Evolutionary conservation across 306 rosid species (phyloP), one percentile per base, ranked within the genome.

Genomic region (Trifolium pratense): DNA sequence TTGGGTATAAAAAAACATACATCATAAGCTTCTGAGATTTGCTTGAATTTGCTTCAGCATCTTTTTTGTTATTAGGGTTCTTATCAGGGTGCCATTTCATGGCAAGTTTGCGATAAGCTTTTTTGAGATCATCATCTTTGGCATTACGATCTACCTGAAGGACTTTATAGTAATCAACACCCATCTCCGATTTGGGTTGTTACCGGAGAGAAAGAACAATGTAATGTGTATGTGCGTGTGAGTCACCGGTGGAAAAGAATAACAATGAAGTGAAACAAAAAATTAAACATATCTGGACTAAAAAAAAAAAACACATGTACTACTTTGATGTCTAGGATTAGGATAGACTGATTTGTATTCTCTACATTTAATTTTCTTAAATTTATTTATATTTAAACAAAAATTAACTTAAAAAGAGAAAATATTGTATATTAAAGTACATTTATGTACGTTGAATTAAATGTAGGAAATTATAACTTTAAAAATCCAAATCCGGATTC

Each of bases 11-110:
- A 20, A 18, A 36, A 63, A 21, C 75, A 79, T 85, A 93, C 98
- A 76, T 89, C 90, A 65, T 93, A 93, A 49, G 98, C 98, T 79
- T 93, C 96, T 1, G 96, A 91, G 83, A 93, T 87, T 89, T 89
- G 87, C 86, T 91, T 91, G 91, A 93, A 91, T 84, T 87, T 89
- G 96, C 96, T 66, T 89, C 96, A 42, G 96, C 93, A 1, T 89
- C 92, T 51, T 81, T 88, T 70, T 91, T 91, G 83, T 82, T 91
- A 78, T 83, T 84, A 69, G 90, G 94, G 84, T 91, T 91, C 75
- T 80, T 80, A 21, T 80, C 83, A 40, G 83, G 83, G 58, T 80
- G 83, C 83, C 83, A 80, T 58, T 80, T 87, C 94, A 89, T 87
- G 64, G 89, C 90, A 68, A 89, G 97, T 80, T 84, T 91, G 21